Percentiles rank a stretch among this genome's conserved stretches.
Evolutionary conservation across 257 asterid genomes (phyloP).

Genomic region (Solanum pennellii): DNA sequence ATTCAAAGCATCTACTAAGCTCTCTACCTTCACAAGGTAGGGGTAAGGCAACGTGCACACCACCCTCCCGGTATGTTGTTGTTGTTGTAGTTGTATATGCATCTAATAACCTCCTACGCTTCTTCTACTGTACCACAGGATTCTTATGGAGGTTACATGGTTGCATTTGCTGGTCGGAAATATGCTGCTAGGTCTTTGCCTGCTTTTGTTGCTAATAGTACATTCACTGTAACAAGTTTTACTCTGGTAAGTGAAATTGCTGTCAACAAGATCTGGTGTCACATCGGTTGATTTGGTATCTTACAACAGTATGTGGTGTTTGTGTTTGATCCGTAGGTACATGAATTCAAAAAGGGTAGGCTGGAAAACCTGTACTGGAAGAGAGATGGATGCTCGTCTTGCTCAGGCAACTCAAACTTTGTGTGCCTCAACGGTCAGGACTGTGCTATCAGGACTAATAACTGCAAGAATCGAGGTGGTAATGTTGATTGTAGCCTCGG

Average conservation of each 20-base stretch:
- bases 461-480: constrained; percentile 69
- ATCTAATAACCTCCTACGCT: neutral
- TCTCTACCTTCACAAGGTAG: neutral
- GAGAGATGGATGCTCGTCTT: constrained; percentile 73
- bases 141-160: constrained; percentile 87
- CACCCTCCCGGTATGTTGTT: neutral
- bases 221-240: constrained; percentile 74
- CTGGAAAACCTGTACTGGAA: constrained; percentile 92
- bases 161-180: constrained; percentile 90
- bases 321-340: constrained; percentile 36
- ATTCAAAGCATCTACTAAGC: neutral
- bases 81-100: neutral
- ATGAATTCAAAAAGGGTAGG: constrained; percentile 83
- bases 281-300: neutral
- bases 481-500: constrained; percentile 84
- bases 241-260: constrained; percentile 57
- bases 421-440: constrained; percentile 80
- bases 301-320: neutral
- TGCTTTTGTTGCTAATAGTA: constrained; percentile 65
- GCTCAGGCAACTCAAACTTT: constrained; percentile 49
- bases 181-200: constrained; percentile 87
- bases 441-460: constrained; percentile 69
- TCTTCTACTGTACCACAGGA: constrained; percentile 31
- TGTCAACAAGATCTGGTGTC: neutral
- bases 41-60: neutral